phyloP scores from a whole-genome alignment of 768 basidiomycete species.

The Boletellus ananas region DNA sequence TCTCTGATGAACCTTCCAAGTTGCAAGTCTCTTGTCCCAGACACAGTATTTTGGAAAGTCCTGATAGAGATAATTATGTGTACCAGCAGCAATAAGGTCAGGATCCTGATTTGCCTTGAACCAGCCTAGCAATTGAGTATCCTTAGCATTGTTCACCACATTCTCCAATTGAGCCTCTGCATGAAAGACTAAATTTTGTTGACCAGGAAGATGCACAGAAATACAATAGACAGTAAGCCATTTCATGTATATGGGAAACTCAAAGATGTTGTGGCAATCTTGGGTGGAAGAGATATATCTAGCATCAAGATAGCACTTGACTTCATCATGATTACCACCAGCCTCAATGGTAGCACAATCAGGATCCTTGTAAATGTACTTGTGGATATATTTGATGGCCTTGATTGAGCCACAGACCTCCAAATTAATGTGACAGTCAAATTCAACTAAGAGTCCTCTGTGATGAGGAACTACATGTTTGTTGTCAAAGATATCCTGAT shows the following conservation, averaged over 20 bases:
- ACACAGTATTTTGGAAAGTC: conserved; percentile 32
- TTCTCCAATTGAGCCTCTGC: conserved; percentile 22
- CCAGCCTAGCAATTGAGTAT: conserved; percentile 29
- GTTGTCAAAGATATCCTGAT: neutral
- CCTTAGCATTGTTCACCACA: conserved; percentile 9
- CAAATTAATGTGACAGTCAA: neutral
- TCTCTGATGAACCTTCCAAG: conserved; percentile 29
- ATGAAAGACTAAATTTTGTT: conserved; percentile 5
- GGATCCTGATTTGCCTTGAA: conserved; percentile 29
- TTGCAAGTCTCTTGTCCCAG: conserved; percentile 5
- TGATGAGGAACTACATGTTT: conserved; percentile 33
- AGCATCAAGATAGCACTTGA: neutral
- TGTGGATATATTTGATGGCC: conserved; percentile 37
- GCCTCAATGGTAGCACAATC: neutral
- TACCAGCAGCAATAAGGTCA: neutral
- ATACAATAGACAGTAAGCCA: conserved; percentile 7
- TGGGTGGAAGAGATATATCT: conserved; percentile 4
- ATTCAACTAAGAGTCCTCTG: conserved; percentile 28
- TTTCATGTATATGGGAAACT: conserved; percentile 3
- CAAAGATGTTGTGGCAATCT: conserved; percentile 2
- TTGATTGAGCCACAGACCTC: neutral
- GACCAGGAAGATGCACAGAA: neutral
- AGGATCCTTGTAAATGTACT: conserved; percentile 43
- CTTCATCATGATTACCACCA: neutral
- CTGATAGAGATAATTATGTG: conserved; percentile 27